Conservation (phyloP, 306 rosid genomes). For the Heteromeles arbutifolia region DNA sequence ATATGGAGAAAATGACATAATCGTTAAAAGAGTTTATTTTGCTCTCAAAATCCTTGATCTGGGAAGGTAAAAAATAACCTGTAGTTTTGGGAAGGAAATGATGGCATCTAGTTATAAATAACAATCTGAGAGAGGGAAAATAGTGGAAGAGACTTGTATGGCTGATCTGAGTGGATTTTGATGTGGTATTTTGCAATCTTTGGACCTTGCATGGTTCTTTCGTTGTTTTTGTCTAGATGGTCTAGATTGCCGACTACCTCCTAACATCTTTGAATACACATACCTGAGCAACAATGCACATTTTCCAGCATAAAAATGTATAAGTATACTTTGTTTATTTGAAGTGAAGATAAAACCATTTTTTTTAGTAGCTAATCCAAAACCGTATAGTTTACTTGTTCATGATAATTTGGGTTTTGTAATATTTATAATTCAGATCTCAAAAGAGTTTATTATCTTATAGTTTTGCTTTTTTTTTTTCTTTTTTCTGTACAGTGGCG, state of each 20-base stretch:
- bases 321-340: background rate
- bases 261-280: background rate
- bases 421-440: background rate
- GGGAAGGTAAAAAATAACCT: background rate
- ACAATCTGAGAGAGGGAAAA: background rate
- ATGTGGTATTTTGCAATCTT: background rate
- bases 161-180: background rate
- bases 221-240: background rate
- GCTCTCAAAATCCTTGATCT: background rate
- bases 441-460: conserved; percentile 2
- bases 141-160: background rate
- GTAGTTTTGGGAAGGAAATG: background rate
- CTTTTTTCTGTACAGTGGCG: conserved; percentile 52
- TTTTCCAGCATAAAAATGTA: background rate
- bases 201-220: background rate
- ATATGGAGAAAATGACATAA: background rate
- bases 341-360: background rate
- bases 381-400: background rate
- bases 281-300: background rate
- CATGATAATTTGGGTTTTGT: background rate
- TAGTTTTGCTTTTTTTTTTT: background rate
- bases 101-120: background rate
- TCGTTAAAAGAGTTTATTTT: background rate
- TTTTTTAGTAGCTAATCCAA: background rate
- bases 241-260: background rate